Percentiles rank a stretch among this genome's conserved stretches.
Evolutionary conservation across 495 filamentous ascomycete species (phyloP).

Genomic region (Penicillium lagena): DNA sequence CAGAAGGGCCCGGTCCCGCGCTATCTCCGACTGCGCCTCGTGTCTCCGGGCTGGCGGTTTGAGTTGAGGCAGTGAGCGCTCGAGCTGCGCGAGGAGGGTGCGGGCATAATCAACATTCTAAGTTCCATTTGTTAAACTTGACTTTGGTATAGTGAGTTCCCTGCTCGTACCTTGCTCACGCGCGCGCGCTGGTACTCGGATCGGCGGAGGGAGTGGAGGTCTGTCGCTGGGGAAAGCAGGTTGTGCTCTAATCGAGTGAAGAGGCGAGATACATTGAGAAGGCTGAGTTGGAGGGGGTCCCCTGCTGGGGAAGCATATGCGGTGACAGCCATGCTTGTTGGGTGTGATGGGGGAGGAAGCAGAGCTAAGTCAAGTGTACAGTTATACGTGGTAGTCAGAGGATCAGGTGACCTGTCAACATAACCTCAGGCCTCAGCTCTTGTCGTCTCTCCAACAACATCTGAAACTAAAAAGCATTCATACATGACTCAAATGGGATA

Average conservation of each 20-base stretch:
- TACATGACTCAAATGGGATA: no score
- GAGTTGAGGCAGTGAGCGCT: slow-evolving; percentile 61
- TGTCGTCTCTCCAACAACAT: no score
- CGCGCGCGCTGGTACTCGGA: slow-evolving; percentile 68
- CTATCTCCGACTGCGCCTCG: slow-evolving; percentile 60
- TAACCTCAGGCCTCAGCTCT: no score
- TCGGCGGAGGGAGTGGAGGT: slow-evolving; percentile 49
- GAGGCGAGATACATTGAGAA: slow-evolving; percentile 64
- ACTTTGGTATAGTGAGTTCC: not conserved
- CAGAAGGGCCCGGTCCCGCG: slow-evolving; percentile 54
- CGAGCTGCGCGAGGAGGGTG: slow-evolving; percentile 65
- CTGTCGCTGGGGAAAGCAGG: slow-evolving; percentile 59
- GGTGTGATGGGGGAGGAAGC: no score
- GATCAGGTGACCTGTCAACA: no score
- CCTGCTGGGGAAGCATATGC: slow-evolving; percentile 16
- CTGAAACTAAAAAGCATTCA: no score
- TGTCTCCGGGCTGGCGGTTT: slow-evolving; percentile 61
- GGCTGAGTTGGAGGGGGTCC: slow-evolving; percentile 29
- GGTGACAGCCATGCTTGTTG: slow-evolving; percentile 24
- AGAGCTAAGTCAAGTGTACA: no score
- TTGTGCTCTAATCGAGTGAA: slow-evolving; percentile 67
- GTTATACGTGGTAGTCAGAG: no score
- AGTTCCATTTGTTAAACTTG: not conserved
- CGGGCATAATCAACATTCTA: slow-evolving; percentile 80
- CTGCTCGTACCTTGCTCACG: slow-evolving; percentile 29